phyloP scores from a whole-genome alignment of 305 asterid species.

The Solanum chacoense region DNA sequence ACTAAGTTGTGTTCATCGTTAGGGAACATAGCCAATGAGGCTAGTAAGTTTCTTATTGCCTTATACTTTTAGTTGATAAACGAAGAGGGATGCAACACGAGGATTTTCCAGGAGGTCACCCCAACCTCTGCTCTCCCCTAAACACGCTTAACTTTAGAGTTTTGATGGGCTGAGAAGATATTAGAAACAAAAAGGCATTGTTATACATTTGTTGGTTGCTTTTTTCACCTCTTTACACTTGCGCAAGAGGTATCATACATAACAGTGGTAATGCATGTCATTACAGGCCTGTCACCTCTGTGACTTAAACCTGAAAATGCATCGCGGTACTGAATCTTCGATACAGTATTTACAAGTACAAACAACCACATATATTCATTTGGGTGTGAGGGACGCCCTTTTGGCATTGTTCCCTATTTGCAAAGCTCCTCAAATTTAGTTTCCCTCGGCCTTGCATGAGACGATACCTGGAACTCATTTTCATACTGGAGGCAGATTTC shows the following conservation, averaged over 20 bases:
- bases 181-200: constrained; percentile 25
- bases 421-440: constrained; percentile 20
- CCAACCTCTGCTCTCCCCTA: background rate
- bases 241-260: constrained; percentile 32
- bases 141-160: background rate
- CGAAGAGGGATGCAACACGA: background rate
- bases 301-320: constrained; percentile 88
- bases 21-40: background rate
- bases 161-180: background rate
- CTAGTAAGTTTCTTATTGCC: background rate
- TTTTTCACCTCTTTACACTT: constrained; percentile 24
- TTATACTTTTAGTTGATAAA: background rate
- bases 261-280: constrained; percentile 27
- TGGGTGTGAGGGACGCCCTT: constrained; percentile 35
- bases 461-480: constrained; percentile 5
- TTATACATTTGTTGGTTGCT: constrained; percentile 38
- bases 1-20: background rate
- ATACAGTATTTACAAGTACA: constrained; percentile 62
- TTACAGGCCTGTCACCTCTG: constrained; percentile 79
- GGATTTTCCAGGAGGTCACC: background rate
- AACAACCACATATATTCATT: constrained; percentile 35
- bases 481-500: background rate
- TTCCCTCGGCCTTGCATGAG: constrained; percentile 2
- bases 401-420: constrained; percentile 36
- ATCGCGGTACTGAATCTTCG: constrained; percentile 28